Conservation (phyloP, 352 stramenopile species). For the Globisporangium spiculum region DNA sequence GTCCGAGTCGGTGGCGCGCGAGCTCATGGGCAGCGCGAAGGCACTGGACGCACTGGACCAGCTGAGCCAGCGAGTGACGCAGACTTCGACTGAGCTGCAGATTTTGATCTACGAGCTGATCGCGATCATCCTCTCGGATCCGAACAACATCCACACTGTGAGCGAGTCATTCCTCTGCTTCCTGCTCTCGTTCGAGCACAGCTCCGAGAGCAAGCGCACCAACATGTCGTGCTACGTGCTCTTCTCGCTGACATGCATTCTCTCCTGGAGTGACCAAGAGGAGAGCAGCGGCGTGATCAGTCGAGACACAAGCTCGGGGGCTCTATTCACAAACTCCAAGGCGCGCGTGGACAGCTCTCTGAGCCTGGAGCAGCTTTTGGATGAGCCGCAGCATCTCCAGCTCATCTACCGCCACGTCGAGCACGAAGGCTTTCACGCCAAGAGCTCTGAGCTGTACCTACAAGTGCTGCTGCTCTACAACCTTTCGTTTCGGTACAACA, state of each 20-base stretch:
- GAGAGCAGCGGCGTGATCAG: conserved; percentile 17
- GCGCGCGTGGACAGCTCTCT: not conserved
- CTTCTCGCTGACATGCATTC: conserved; percentile 52
- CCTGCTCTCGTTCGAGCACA: conserved; percentile 46
- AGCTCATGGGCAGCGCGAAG: conserved; percentile 36
- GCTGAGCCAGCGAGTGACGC: conserved; percentile 20
- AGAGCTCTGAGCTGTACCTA: conserved; percentile 49
- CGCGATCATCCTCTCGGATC: conserved; percentile 47
- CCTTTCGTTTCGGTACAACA: conserved; percentile 65
- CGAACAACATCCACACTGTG: conserved; percentile 41
- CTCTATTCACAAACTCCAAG: conserved; percentile 2
- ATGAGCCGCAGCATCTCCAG: conserved; percentile 41
- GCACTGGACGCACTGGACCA: conserved; percentile 39
- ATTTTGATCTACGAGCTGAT: conserved; percentile 47
- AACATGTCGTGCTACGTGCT: conserved; percentile 59
- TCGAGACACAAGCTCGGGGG: conserved; percentile 2
- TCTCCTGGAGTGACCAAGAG: conserved; percentile 55
- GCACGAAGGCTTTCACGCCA: conserved; percentile 28
- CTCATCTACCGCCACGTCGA: conserved; percentile 49
- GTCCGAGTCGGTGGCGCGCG: conserved; percentile 20
- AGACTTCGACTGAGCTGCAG: conserved; percentile 14
- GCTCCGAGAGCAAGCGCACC: conserved; percentile 1
- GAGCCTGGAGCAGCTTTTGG: conserved; percentile 45
- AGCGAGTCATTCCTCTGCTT: conserved; percentile 51
- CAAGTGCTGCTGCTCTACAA: conserved; percentile 77